Conservation (phyloP, 495 filamentous ascomycete genomes). For the Podospora pseudocomata region DNA sequence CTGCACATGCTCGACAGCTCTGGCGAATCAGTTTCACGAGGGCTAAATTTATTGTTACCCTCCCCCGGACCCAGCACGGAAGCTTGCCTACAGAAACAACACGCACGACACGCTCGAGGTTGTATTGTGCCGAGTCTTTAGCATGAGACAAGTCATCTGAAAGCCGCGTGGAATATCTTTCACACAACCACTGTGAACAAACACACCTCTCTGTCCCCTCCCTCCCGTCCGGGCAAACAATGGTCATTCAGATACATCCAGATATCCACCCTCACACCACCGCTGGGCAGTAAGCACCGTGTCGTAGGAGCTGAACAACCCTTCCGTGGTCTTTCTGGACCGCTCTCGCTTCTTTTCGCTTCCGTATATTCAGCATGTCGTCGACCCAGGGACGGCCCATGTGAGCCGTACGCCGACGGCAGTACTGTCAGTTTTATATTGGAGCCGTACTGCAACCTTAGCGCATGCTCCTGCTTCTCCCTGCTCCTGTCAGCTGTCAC, state of each 20-base stretch:
- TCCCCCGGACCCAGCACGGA: slow-evolving; percentile 14
- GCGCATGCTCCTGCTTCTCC: slow-evolving; percentile 1
- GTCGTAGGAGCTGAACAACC: neutral
- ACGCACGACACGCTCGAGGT: slow-evolving; percentile 20
- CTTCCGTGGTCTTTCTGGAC: neutral
- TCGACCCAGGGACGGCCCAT: slow-evolving; percentile 10
- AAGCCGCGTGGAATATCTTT: slow-evolving; percentile 17
- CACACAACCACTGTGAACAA: slow-evolving; percentile 6
- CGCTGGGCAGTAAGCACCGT: neutral
- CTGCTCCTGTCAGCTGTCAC: slow-evolving; percentile 6
- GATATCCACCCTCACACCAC: neutral
- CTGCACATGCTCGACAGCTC: slow-evolving; percentile 6
- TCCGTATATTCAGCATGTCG: neutral
- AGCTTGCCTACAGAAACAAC: slow-evolving; percentile 12
- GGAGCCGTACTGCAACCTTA: slow-evolving; percentile 18
- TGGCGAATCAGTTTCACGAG: slow-evolving; percentile 18
- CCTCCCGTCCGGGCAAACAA: neutral
- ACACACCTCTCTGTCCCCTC: neutral
- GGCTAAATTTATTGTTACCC: slow-evolving; percentile 21
- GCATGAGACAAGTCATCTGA: slow-evolving; percentile 17
- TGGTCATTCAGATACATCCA: neutral
- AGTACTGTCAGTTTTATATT: slow-evolving; percentile 16
- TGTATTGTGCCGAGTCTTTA: slow-evolving; percentile 11
- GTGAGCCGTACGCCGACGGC: slow-evolving; percentile 12
- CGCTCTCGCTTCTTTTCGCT: slow-evolving; percentile 5